These are phyloP conservation scores for Kentomonas sorsogonicus DNA, from an alignment of 208 protist species.

Conservation along the genomic window DNA sequence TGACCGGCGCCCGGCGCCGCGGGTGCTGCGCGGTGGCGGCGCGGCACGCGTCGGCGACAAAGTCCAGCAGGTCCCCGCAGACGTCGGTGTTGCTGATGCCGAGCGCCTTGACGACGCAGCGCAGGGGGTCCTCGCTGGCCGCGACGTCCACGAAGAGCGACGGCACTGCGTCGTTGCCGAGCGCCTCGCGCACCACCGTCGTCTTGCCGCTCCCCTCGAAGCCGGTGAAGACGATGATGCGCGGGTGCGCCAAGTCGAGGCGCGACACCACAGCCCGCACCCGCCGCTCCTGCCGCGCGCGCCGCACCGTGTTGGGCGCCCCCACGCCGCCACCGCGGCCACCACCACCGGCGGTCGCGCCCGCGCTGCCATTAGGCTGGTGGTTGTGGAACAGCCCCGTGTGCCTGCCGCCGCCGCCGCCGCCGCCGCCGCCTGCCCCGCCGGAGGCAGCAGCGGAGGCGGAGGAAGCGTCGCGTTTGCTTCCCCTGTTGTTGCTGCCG, in stretches of 20 bases:
- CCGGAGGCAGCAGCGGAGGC: too few species aligned
- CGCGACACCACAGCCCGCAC: conserved; percentile 25
- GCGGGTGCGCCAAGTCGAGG: conserved; percentile 27
- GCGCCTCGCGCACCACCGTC: conserved; percentile 35
- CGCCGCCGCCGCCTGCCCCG: too few species aligned
- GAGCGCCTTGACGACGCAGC: conserved; percentile 48
- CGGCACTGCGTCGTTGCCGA: conserved; percentile 51
- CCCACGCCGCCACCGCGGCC: too few species aligned
- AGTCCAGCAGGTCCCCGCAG: conserved; percentile 78
- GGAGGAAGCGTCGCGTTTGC: too few species aligned
- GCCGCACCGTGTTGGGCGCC: conserved; percentile 14
- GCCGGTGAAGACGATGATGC: conserved; percentile 49
- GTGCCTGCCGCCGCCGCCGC: too few species aligned
- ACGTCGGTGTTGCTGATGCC: conserved; percentile 78
- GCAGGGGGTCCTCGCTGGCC: conserved; percentile 61
- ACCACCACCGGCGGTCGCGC: too few species aligned
- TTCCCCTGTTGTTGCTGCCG: too few species aligned
- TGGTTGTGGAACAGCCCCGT: not conserved
- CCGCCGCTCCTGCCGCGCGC: conserved; percentile 22
- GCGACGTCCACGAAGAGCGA: conserved; percentile 65
- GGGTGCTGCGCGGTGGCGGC: conserved; percentile 15
- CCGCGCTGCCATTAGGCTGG: too few species aligned
- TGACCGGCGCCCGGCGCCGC: conserved; percentile 43
- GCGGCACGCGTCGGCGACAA: conserved; percentile 45
- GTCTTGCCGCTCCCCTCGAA: conserved; percentile 62